Conservation (phyloP, 2,329 filamentous ascomycete species). For the Aspergillus neoniger region DNA sequence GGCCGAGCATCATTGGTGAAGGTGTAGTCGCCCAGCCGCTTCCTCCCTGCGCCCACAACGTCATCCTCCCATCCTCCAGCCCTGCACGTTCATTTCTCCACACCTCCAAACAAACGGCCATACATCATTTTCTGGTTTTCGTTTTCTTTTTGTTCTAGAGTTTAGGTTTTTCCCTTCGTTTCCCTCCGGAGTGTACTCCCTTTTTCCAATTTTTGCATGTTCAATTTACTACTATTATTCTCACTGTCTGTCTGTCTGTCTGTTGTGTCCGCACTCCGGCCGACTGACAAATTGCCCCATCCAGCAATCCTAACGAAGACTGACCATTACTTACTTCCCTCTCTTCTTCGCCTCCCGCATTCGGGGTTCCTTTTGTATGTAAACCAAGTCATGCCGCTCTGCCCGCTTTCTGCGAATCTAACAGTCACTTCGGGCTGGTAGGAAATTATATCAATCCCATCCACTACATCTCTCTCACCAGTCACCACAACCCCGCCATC, state of each 20-base stretch:
- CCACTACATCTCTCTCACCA: neutral
- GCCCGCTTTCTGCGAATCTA: neutral
- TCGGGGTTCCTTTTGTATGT: neutral
- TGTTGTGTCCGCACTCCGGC: neutral
- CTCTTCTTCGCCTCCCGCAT: neutral
- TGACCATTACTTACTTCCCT: too few relatives aligned
- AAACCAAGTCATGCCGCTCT: neutral
- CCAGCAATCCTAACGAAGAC: neutral
- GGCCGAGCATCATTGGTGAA: too few relatives aligned
- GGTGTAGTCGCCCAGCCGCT: too few relatives aligned
- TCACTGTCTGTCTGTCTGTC: too few relatives aligned
- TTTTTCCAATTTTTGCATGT: too few relatives aligned
- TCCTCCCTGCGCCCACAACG: neutral
- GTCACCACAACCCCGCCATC: neutral
- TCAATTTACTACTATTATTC: too few relatives aligned
- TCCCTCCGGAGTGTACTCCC: too few relatives aligned
- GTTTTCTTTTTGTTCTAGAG: neutral
- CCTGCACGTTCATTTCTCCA: too few relatives aligned
- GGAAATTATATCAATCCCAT: neutral
- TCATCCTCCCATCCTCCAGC: neutral
- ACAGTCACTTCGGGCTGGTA: neutral
- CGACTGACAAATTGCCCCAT: neutral
- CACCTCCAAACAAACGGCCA: too few relatives aligned
- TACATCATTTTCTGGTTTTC: neutral
- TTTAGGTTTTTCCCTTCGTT: neutral